Evolutionary conservation across 2,329 filamentous ascomycete genomes (phyloP).

Genomic region (Neocatenulostroma microsporum): DNA sequence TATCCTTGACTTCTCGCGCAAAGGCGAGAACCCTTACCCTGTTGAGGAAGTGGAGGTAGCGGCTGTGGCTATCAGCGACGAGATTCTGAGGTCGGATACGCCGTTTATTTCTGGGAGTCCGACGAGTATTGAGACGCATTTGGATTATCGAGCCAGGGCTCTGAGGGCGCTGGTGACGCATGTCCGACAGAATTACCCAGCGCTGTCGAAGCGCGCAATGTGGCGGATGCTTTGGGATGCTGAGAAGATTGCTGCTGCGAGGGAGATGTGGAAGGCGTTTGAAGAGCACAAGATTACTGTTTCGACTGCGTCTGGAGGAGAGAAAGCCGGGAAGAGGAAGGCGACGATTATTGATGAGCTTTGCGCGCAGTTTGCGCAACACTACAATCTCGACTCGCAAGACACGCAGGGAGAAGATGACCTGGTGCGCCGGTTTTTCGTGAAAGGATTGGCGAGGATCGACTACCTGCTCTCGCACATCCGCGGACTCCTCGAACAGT

Average conservation of each 20-base stretch:
- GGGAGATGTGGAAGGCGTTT: constrained; percentile 71
- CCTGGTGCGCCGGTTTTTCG: constrained; percentile 76
- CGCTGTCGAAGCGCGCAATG: constrained; percentile 58
- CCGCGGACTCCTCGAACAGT: constrained; percentile 14
- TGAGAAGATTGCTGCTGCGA: constrained; percentile 78
- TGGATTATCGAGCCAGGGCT: constrained; percentile 64
- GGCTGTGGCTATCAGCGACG: constrained; percentile 67
- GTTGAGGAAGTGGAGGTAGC: constrained; percentile 66
- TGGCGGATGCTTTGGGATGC: constrained; percentile 85
- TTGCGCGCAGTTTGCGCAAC: constrained; percentile 65
- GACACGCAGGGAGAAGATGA: constrained; percentile 66
- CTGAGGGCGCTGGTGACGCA: constrained; percentile 67
- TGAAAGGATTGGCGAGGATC: constrained; percentile 33
- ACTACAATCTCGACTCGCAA: too few relatives aligned
- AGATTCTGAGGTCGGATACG: constrained; percentile 71
- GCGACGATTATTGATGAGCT: constrained; percentile 67
- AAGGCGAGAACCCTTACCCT: constrained; percentile 55
- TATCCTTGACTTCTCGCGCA: constrained; percentile 74
- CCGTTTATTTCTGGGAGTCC: constrained; percentile 61
- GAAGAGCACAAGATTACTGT: constrained; percentile 58
- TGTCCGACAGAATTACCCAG: constrained; percentile 55
- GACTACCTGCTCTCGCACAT: constrained; percentile 20
- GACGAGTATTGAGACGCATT: constrained; percentile 72
- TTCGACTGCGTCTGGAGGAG: too few relatives aligned
- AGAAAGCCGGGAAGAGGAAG: constrained; percentile 54